Evolutionary conservation across 805 yeast genomes (phyloP), one percentile per base, ranked within the genome.

Genomic region (Barnettozyma californica): DNA sequence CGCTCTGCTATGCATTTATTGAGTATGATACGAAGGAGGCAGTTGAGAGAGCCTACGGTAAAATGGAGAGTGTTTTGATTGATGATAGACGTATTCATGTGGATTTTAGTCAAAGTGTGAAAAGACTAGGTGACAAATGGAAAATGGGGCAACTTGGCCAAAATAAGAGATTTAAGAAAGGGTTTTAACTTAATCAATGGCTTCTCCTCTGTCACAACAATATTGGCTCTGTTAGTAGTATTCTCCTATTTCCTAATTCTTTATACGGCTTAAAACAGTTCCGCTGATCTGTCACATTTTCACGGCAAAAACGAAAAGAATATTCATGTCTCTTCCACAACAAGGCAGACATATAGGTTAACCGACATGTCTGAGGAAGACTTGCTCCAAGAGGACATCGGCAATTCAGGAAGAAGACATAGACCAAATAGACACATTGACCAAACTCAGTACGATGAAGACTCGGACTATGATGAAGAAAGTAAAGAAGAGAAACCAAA

Each of bases 31-130:
- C 64, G 1, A 68, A 68, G 50, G 64, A 67, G 37, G 70, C 72
- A 34, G 83, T 86, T 44, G 88, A 84, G 52, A 53, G 57, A n/a
- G 89, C 89, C 0, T 83, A 80, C 58, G 62, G 69, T 47, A 78
- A 77, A 57, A 77, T 83, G 80, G 79, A 81, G 37, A 76, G 75
- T 14, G 83, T 78, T 3, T 57, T 82, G 41, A 80, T 83, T 35
- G 90, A 83, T 59, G 89, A 83, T 48, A 60, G 76, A 38, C 68
- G 84, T 47, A 75, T 84, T 20, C 79, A 79, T 50, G 85, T 83
- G 39, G 89, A 83, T 60, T 83, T 83, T 67, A 75, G 83, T 50
- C 90, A 83, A 59, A 74, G 81, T 60, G 72, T 74, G 10, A 51
- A 65, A 11, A 59, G 54, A 41, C 36, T 67, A 38, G 54, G 60